Base-by-base conservation (phyloP, 2,329 filamentous ascomycete genomes). In the Aspergillus japonicus region DNA sequence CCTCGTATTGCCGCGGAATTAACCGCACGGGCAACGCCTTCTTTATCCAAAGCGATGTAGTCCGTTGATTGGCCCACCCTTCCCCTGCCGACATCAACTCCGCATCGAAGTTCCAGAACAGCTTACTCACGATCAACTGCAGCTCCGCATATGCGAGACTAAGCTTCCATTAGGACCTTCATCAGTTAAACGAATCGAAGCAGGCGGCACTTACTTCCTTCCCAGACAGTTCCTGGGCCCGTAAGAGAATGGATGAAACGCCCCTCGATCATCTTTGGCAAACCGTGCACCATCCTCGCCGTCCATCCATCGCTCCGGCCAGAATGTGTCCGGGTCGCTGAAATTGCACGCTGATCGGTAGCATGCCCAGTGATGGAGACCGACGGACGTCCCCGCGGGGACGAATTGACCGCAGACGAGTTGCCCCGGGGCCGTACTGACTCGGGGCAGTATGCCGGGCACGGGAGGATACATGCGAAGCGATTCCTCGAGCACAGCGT, bases 401-500 rank as follows among this genome's bases (percentile, higher is more conserved):
- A 35, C 33, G 10, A 35, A 35, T 4, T 10, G 33, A 12, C 33
- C 33, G 33, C 33, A 35, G 33, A 35, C 1, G 69, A 68, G 2
- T 53, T 16, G 5, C 61, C 47, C 0, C 61, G 57, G 11, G 39
- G 49, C 2, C 21, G 24, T 14, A 14, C 8, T n/a, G 39, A 33
- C 21, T 8, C 8, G 26, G 11, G 26, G 50, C 24, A 24, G 23
- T 7, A 29, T 35, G 33, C 29, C 56, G 3, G 71, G 66, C 1
- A 76, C 74, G 0, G 78, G 72, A 0, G 80, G 78, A 2, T 76
- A 74, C 54, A 81, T 65, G 33, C 80, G 76, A 61, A 82, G 68
- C 0, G 75, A 65, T 62, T 83, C 80, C 53, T 82, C 75, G 16
- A 82, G 72, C 54, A 73, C 75, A 1, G 78, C 79, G 5, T 73